Evolutionary conservation across 345 rosid genomes (phyloP).

Genomic region (Moricandia arvensis): DNA sequence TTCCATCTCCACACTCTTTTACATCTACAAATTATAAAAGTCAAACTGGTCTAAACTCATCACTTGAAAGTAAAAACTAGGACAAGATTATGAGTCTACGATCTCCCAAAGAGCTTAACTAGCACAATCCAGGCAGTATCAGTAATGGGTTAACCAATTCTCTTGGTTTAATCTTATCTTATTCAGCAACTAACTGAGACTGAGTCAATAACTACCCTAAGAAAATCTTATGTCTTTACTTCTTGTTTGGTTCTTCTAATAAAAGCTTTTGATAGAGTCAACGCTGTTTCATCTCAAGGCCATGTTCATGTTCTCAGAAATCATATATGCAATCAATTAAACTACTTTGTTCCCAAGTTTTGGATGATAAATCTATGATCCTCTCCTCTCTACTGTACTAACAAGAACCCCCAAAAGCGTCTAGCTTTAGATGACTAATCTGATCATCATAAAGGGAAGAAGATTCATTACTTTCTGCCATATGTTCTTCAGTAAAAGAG

Average conservation of each 20-base stretch:
- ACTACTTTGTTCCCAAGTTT: not conserved
- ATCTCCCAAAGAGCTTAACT: not conserved
- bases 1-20: conserved; percentile 31
- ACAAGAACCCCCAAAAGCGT: not conserved
- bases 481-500: conserved; percentile 2
- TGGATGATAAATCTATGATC: not conserved
- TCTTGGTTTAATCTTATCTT: not conserved
- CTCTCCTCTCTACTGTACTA: not conserved
- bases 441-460: conserved; percentile 9
- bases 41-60: not conserved
- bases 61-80: not conserved
- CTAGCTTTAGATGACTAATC: not conserved
- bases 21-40: not conserved
- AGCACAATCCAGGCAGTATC: not conserved
- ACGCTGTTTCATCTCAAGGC: not conserved
- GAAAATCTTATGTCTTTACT: not conserved
- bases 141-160: not conserved
- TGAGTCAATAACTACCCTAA: not conserved
- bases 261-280: not conserved
- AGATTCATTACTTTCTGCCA: conserved; percentile 35
- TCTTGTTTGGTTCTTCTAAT: not conserved
- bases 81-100: not conserved
- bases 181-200: not conserved
- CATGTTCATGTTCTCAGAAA: not conserved
- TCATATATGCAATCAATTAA: not conserved